Conservation (phyloP, 164 flowering plant genomes). For the Liquidambar formosana region DNA sequence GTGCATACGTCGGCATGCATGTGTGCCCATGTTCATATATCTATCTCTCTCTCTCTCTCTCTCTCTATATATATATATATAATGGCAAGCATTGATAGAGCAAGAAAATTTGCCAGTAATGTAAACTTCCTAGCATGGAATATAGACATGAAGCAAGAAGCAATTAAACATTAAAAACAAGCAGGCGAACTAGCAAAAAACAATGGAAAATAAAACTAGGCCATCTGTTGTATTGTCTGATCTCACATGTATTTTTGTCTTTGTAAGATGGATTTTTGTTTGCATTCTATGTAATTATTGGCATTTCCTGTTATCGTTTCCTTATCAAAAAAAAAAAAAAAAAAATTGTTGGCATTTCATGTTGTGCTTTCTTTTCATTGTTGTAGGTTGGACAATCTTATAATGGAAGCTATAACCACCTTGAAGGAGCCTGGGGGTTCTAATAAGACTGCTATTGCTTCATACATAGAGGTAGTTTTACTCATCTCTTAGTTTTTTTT, state of each 20-base stretch:
- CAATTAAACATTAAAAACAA: too few relatives aligned
- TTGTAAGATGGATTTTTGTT: not conserved
- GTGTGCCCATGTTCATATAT: too few relatives aligned
- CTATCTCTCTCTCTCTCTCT: too few relatives aligned
- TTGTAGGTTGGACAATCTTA: slow-evolving; percentile 65
- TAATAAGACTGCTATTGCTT: slow-evolving; percentile 61
- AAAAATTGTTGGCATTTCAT: not conserved
- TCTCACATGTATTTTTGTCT: not conserved
- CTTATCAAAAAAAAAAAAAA: too few relatives aligned
- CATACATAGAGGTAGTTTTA: slow-evolving; percentile 60
- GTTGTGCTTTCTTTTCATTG: slow-evolving; percentile 3
- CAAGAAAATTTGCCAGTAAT: too few relatives aligned
- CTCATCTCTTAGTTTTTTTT: not conserved
- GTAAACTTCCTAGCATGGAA: too few relatives aligned
- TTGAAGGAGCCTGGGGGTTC: slow-evolving; percentile 74
- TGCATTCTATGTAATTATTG: not conserved
- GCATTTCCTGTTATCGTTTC: not conserved
- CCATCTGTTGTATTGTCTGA: not conserved
- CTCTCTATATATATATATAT: too few relatives aligned
- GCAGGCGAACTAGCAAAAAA: too few relatives aligned
- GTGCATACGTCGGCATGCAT: too few relatives aligned
- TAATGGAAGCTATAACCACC: slow-evolving; percentile 59
- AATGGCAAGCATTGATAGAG: too few relatives aligned
- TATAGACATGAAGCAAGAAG: too few relatives aligned
- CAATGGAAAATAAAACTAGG: too few relatives aligned